These are phyloP conservation scores for Botrytis porri DNA, from an alignment of 2,329 filamentous ascomycete species.

Conservation along the genomic window DNA sequence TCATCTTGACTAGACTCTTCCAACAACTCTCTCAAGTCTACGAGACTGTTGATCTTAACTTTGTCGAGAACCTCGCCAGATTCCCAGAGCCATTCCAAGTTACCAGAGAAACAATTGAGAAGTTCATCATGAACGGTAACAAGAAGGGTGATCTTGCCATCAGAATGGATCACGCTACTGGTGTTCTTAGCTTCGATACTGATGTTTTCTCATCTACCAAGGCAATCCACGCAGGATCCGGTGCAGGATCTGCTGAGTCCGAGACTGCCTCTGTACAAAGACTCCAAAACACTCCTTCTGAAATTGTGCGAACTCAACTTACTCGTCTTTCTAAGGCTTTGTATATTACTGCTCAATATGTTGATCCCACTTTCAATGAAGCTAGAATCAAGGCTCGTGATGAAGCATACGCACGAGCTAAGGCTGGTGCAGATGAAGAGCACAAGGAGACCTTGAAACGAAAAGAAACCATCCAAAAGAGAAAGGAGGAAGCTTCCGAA, in stretches of 20 bases:
- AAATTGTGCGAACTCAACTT: conserved; percentile 94
- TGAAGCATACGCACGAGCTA: conserved; percentile 75
- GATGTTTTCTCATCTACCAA: conserved; percentile 98
- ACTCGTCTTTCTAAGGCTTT: conserved; percentile 87
- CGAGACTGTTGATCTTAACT: conserved; percentile 91
- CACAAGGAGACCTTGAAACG: conserved; percentile 80
- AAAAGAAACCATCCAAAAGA: conserved; percentile 90
- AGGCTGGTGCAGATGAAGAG: conserved; percentile 87
- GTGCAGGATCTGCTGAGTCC: conserved; percentile 80
- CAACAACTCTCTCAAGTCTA: conserved; percentile 99
- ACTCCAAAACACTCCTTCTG: conserved; percentile 93
- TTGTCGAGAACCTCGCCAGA: conserved; percentile 88
- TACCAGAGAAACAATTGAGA: conserved; percentile 86
- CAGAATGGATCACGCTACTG: conserved; percentile 91
- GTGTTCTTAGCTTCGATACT: conserved; percentile 93
- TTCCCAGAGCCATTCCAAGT: conserved; percentile 98
- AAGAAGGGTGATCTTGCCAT: conserved; percentile 99
- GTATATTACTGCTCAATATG: conserved; percentile 92
- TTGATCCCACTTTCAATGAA: conserved; percentile 86
- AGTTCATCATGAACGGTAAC: conserved; percentile 99
- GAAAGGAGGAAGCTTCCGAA: conserved; percentile 93
- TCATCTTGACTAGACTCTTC: conserved; percentile 96
- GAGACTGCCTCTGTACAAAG: conserved; percentile 86
- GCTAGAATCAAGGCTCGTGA: conserved; percentile 75
- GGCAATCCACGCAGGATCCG: conserved; percentile 80